Percentiles rank a stretch among this genome's conserved stretches.
These are phyloP conservation scores for Colletotrichum tofieldiae DNA, from an alignment of 2,329 filamentous ascomycete genomes.

Conservation along the genomic window DNA sequence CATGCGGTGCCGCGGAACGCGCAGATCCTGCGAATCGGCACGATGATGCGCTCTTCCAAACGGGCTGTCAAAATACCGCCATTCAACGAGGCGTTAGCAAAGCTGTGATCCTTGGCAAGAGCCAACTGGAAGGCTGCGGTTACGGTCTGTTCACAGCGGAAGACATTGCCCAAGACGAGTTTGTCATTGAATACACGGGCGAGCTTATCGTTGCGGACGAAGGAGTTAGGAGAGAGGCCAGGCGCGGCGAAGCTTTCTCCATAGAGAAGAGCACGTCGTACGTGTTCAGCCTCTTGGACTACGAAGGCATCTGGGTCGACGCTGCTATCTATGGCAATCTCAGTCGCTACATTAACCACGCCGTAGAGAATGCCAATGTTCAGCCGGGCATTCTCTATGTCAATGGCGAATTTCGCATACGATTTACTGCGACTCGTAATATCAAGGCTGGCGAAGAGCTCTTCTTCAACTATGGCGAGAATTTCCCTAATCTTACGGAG, in stretches of 20 bases:
- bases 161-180: constrained; percentile 77
- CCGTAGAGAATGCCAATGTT: constrained; percentile 70
- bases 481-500: constrained; percentile 74
- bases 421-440: constrained; percentile 77
- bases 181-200: constrained; percentile 85
- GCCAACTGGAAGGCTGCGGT: constrained; percentile 77
- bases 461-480: constrained; percentile 85
- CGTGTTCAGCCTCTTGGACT: constrained; percentile 72
- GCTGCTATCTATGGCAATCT: constrained; percentile 85
- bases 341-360: constrained; percentile 88
- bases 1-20: constrained; percentile 78
- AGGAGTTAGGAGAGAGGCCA: constrained; percentile 76
- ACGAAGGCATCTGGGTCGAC: constrained; percentile 79
- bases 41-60: constrained; percentile 68
- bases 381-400: constrained; percentile 79
- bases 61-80: constrained; percentile 79
- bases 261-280: constrained; percentile 76
- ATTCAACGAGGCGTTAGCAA: constrained; percentile 79
- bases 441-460: constrained; percentile 83
- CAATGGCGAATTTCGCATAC: constrained; percentile 83
- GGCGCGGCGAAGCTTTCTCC: constrained; percentile 73
- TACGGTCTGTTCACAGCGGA: constrained; percentile 84
- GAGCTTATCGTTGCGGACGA: constrained; percentile 82
- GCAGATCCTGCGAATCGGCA: constrained; percentile 79
- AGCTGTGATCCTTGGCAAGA: constrained; percentile 78